A percentile compares a stretch with the other conserved stretches of the same genome.
Conservation (phyloP, 176 grass and related monocot genomes). For the Melocanna baccifera region DNA sequence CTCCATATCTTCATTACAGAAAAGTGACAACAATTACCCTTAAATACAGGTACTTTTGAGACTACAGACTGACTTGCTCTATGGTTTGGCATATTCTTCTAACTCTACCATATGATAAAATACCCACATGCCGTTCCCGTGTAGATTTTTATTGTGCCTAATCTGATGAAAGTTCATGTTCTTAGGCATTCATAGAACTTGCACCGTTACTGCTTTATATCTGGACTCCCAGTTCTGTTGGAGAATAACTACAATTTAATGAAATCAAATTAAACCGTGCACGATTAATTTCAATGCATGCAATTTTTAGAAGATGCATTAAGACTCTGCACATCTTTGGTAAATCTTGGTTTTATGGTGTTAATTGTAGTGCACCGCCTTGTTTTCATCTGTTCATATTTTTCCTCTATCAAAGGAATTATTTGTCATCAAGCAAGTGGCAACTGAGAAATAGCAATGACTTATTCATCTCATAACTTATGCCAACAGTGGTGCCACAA, state of each 20-base stretch:
- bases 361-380: background rate
- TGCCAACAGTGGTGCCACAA: background rate
- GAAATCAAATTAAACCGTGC: background rate
- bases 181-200: background rate
- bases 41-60: background rate
- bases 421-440: background rate
- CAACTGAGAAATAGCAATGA: slow-evolving; percentile 9
- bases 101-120: background rate
- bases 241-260: background rate
- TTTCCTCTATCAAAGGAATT: background rate
- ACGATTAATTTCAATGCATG: background rate
- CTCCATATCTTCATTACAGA: background rate
- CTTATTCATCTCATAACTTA: slow-evolving; percentile 9
- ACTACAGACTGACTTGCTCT: background rate
- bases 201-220: background rate
- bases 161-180: background rate
- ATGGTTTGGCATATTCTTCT: background rate
- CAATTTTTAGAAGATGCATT: background rate
- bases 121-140: background rate
- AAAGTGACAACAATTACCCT: background rate
- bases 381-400: background rate
- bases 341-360: background rate
- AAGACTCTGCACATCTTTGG: background rate
- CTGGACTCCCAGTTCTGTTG: background rate
- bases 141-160: background rate